These are phyloP conservation scores for Exophiala sideris DNA, from an alignment of 2,329 filamentous ascomycete genomes.

Conservation along the genomic window DNA sequence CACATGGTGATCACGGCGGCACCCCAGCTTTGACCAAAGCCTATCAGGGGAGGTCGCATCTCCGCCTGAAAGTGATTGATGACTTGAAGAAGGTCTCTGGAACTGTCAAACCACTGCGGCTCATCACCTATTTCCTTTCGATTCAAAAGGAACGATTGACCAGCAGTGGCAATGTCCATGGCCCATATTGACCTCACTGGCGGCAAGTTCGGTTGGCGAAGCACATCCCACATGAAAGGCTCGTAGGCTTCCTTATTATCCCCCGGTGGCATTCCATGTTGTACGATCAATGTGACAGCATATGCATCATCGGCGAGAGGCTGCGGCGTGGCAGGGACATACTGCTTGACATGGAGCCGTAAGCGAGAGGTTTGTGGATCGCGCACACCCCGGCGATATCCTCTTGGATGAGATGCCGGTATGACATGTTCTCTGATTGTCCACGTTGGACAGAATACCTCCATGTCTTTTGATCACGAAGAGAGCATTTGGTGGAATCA, in stretches of 20 bases:
- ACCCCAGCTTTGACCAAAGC: constrained; percentile 3
- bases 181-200: constrained; percentile 7
- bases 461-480: neutral
- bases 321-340: neutral
- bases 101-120: constrained; percentile 11
- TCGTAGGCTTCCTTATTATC: constrained; percentile 15
- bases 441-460: neutral
- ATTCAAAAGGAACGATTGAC: constrained; percentile 15
- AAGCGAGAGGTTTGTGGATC: constrained; percentile 11
- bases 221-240: constrained; percentile 6
- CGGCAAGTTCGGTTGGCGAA: constrained; percentile 3
- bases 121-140: constrained; percentile 8
- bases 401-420: constrained; percentile 5
- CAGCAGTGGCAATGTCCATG: constrained; percentile 6
- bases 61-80: constrained; percentile 10
- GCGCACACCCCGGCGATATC: constrained; percentile 11
- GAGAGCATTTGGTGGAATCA: neutral
- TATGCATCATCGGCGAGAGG: neutral
- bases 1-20: neutral
- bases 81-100: constrained; percentile 7
- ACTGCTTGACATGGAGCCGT: constrained; percentile 14
- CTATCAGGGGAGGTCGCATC: constrained; percentile 8
- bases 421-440: constrained; percentile 10
- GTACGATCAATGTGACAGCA: constrained; percentile 5
- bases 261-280: constrained; percentile 7